Base-by-base conservation (phyloP, 177 flowering plant species). In the Vitis hybrid region DNA sequence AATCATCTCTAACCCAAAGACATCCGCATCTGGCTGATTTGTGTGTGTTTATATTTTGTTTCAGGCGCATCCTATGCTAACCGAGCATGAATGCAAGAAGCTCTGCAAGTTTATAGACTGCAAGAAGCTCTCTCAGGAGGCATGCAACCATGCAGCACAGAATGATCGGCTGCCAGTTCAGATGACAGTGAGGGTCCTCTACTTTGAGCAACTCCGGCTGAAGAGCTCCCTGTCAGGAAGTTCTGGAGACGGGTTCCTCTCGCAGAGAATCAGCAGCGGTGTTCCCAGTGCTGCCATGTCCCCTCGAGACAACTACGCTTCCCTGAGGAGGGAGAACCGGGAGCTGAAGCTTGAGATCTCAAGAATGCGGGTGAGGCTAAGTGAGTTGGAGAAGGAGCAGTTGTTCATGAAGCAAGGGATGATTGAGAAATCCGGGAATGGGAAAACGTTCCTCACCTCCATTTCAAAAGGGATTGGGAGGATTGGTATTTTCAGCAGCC, bases 371-470 rank as follows among this genome's bases (percentile, higher is more conserved):
- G 86, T 86, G 74, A 81, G 93, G 81, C 84, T 91, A 1, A 89
- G 87, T 50, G 96, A 91, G 66, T 74, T 91, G 76, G 96, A 91
- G 80, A 91, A 89, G 74, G 93, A 89, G 71, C 96, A 91, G 60
- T 78, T 64, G 67, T 74, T 72, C 55, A 87, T 90, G 91, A 90
- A 88, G 75, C 89, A 84, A 75, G 91, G 92, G 52, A 83, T 87
- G 88, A 73, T 86, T 64, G 89, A 82, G 15, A 87, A 84, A 74
- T 71, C 91, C 1, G 83, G 79, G 21, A 77, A 77, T 27, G 86
- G 87, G 15, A 84, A 64, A 64, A 88, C 88, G 9, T 78, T 90
- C 72, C 73, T 89, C 4, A 82, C 82, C 6, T 87, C 93, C 11
- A 57, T 89, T 16, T 87, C 93, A 0, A 85, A 66, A 68, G 88